A percentile compares a stretch with the other conserved stretches of the same genome.
Conservation (phyloP, 2,329 filamentous ascomycete species). For the Chaetomiaceae sp. region DNA sequence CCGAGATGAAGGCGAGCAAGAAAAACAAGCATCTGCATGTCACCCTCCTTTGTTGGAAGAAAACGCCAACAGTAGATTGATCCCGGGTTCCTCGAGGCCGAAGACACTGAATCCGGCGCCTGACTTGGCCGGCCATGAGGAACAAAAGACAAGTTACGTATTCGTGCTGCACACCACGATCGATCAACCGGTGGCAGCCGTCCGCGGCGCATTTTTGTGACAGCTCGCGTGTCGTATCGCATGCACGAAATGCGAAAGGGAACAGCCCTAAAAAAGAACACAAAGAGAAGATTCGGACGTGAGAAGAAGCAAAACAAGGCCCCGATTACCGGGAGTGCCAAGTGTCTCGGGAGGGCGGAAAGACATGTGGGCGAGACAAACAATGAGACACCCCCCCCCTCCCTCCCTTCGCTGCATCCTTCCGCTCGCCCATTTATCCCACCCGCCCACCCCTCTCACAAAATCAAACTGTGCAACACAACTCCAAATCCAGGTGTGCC, state of each 20-base stretch:
- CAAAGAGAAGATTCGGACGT: background rate
- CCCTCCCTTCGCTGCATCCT: background rate
- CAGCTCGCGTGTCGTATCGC: background rate
- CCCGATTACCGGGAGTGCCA: background rate
- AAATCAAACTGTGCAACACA: no score
- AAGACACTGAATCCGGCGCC: background rate
- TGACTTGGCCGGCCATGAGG: background rate
- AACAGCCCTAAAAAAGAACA: background rate
- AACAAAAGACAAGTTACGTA: no score
- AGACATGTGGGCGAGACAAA: background rate
- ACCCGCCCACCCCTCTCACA: no score
- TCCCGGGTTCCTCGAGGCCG: background rate
- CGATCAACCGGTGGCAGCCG: conserved; percentile 2
- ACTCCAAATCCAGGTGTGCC: no score
- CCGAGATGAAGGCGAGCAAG: no score
- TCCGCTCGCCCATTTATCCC: background rate
- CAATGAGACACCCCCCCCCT: no score
- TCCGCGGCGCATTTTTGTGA: background rate
- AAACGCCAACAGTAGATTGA: background rate
- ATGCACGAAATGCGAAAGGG: background rate
- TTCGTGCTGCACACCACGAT: background rate
- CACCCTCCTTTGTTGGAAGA: background rate
- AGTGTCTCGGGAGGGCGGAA: background rate
- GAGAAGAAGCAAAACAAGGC: background rate
- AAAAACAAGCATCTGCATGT: background rate